Conservation (phyloP, 768 basidiomycete genomes). For the Cubamyces lactineus region DNA sequence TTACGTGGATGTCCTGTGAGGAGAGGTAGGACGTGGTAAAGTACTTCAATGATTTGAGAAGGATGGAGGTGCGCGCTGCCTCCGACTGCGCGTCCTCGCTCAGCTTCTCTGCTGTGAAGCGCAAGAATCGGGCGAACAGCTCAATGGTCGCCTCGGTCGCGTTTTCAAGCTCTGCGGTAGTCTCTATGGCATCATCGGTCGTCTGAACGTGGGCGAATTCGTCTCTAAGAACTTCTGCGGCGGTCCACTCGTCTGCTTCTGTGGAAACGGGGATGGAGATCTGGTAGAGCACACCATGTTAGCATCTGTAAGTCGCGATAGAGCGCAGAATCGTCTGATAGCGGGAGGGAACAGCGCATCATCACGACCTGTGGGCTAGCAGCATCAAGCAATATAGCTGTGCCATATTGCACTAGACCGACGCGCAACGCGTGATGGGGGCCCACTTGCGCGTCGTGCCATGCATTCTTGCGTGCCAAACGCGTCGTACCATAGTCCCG, state of each 20-base stretch:
- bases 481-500: conserved; percentile 6
- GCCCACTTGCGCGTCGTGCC: conserved; percentile 5
- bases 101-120: conserved; percentile 69
- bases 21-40: conserved; percentile 79
- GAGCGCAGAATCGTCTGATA: not conserved
- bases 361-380: not conserved
- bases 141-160: conserved; percentile 70
- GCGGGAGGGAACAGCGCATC: too few species aligned
- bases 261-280: conserved; percentile 88
- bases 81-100: conserved; percentile 56
- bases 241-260: conserved; percentile 84
- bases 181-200: conserved; percentile 59
- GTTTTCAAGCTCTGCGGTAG: conserved; percentile 53
- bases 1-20: conserved; percentile 77
- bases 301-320: not conserved
- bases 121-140: conserved; percentile 82
- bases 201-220: conserved; percentile 76
- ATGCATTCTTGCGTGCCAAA: not conserved
- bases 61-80: conserved; percentile 61
- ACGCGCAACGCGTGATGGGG: conserved; percentile 8
- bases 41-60: conserved; percentile 73
- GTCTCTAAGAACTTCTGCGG: conserved; percentile 88
- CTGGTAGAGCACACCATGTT: conserved; percentile 41
- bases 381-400: not conserved
- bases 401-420: conserved; percentile 2